Base-by-base conservation (phyloP, 2,329 filamentous ascomycete genomes). In the Fusarium luffae region DNA sequence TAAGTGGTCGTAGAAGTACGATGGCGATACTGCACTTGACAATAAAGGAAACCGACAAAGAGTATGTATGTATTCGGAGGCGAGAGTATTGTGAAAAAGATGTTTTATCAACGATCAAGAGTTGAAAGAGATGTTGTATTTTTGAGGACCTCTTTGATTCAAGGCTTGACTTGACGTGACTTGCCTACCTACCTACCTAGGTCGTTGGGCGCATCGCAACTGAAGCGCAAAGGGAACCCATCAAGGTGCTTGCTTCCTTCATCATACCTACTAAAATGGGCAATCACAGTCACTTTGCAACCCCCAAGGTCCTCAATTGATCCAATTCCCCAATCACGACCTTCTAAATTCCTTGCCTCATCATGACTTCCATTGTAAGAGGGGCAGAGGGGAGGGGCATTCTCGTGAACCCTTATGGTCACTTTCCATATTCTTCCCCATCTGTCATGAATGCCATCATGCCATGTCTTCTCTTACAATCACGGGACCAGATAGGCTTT, bases 351-450 rank as follows among this genome's bases (percentile, higher is more conserved):
- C 18, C 3, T 41, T 23, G 68, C 59, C 66, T 44, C 55, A 48
- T 69, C 54, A 71, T 68, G 63, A 67, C 54, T 54, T 27, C 43
- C 27, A 21, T 46, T 43, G 23, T 41, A 51, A 23, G 58, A 60
- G 59, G 58, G 55, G 61, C 59, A 61, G 68, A 60, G 59, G 58
- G 56, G 63, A 61, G 68, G 68, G 58, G 59, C 54, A 70, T 60
- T 44, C 50, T 47, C 16, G 48, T 46, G 68, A 71, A 70, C 68
- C 68, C 68, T 65, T 71, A 41, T 71, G 68, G 68, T 43, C 50
- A 47, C 59, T 64, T 59, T 37, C 43, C 44, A n/a, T n/a, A 28
- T 54, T n/a, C 27, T 59, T 37, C 43, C 41, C 21, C 27, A 28
- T 54, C 11, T 40, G 19, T 27, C 28, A 54, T 55, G 43, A 41